Percentiles rank a stretch among this genome's conserved stretches.
phyloP scores from a whole-genome alignment of 305 asterid species.

The Solanum hybrid region DNA sequence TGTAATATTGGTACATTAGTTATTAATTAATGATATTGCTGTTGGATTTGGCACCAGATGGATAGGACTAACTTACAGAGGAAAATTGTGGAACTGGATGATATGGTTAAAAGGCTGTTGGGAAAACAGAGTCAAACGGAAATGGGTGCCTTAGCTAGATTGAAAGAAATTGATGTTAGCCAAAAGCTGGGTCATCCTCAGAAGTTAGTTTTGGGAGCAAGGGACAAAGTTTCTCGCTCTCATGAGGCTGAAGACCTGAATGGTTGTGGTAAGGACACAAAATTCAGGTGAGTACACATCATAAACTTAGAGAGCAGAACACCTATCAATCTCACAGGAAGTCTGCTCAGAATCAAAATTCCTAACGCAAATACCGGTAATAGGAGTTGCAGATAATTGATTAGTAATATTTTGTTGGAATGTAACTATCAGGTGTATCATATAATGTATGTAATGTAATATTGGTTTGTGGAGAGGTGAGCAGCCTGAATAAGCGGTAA shows the following conservation, averaged over 20 bases:
- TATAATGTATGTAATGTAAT: neutral
- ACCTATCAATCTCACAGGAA: neutral
- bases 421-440: neutral
- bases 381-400: conserved; percentile 1
- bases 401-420: neutral
- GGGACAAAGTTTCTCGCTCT: conserved; percentile 15
- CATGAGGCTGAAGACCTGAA: neutral
- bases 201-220: conserved; percentile 36
- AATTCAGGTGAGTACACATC: conserved; percentile 24
- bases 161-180: conserved; percentile 26
- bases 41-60: conserved; percentile 28
- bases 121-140: conserved; percentile 30
- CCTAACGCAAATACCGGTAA: neutral
- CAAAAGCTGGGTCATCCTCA: conserved; percentile 41
- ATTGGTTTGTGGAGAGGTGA: neutral
- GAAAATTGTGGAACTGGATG: conserved; percentile 61
- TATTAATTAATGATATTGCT: neutral
- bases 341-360: neutral
- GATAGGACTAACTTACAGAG: conserved; percentile 61
- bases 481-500: neutral
- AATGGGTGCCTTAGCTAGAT: conserved; percentile 24
- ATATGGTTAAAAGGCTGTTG: conserved; percentile 46
- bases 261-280: conserved; percentile 18
- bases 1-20: neutral
- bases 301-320: neutral